phyloP scores from a whole-genome alignment of 495 filamentous ascomycete genomes.

The Tuber melanosporum region DNA sequence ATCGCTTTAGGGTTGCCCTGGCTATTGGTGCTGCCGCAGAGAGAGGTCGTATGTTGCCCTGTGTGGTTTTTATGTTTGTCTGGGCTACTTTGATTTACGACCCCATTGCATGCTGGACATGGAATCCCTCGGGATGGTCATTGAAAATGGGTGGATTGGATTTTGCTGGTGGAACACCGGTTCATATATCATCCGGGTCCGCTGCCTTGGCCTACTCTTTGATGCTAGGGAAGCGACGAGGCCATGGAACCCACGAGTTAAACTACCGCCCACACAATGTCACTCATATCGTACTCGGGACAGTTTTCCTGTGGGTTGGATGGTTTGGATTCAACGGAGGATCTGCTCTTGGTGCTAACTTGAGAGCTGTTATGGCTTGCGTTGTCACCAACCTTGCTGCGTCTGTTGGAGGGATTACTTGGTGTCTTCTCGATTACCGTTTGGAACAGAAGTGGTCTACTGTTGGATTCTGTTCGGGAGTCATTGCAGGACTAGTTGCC shows the following conservation, averaged over 20 bases:
- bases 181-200: conserved; percentile 87
- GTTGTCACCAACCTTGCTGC: conserved; percentile 68
- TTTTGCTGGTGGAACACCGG: conserved; percentile 92
- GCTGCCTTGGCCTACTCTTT: conserved; percentile 81
- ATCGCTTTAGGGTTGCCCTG: conserved; percentile 61
- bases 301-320: conserved; percentile 97
- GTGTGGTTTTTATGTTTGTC: conserved; percentile 91
- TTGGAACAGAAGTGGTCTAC: conserved; percentile 95
- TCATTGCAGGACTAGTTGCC: conserved; percentile 82
- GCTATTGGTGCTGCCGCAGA: conserved; percentile 90
- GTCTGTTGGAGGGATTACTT: conserved; percentile 85
- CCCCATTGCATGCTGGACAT: conserved; percentile 96
- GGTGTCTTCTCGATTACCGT: conserved; percentile 91
- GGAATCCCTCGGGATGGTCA: conserved; percentile 84
- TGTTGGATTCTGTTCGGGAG: conserved; percentile 93
- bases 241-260: conserved; percentile 72
- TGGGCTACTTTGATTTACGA: conserved; percentile 95
- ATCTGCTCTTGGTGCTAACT: conserved; percentile 78
- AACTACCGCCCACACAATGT: conserved; percentile 98
- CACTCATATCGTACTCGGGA: conserved; percentile 91
- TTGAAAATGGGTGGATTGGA: conserved; percentile 79
- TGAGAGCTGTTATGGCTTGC: conserved; percentile 74
- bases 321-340: conserved; percentile 99
- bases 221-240: conserved; percentile 68
- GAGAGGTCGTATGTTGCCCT: conserved; percentile 88